A percentile compares a stretch with the other conserved stretches of the same genome.
Evolutionary conservation across 495 filamentous ascomycete genomes (phyloP).

Genomic region (Evernia prunastri): DNA sequence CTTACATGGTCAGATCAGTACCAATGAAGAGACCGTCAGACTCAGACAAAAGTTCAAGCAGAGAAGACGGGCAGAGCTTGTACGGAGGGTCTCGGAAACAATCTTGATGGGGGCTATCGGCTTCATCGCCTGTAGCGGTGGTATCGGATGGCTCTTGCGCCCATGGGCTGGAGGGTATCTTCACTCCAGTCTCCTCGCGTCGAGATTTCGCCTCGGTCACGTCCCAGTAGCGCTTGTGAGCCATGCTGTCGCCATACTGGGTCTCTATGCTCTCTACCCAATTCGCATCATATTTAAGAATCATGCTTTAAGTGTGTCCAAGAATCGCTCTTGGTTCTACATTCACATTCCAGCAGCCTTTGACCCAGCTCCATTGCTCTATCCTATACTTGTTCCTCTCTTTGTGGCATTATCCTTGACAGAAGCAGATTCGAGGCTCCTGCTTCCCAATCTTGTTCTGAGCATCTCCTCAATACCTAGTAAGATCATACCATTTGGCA

Average conservation of each 20-base stretch:
- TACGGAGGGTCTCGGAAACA: slow-evolving; percentile 42
- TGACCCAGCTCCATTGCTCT: slow-evolving; percentile 86
- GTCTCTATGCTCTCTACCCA: slow-evolving; percentile 45
- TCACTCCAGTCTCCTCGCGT: neutral
- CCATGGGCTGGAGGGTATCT: neutral
- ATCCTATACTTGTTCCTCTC: slow-evolving; percentile 70
- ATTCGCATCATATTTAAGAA: slow-evolving; percentile 29
- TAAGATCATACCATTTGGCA: slow-evolving; percentile 58
- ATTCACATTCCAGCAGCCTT: slow-evolving; percentile 63
- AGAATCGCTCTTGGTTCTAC: slow-evolving; percentile 17
- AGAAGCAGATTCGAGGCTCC: slow-evolving; percentile 43
- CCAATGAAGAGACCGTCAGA: slow-evolving; percentile 24
- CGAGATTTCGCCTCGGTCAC: neutral
- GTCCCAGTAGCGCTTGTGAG: slow-evolving; percentile 41
- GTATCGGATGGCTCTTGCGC: slow-evolving; percentile 6
- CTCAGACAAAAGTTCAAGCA: slow-evolving; percentile 31
- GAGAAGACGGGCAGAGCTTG: slow-evolving; percentile 38
- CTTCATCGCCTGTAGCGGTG: slow-evolving; percentile 13
- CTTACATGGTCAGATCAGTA: slow-evolving; percentile 14
- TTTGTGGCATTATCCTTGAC: slow-evolving; percentile 73
- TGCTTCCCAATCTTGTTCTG: slow-evolving; percentile 76
- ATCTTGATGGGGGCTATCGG: slow-evolving; percentile 33
- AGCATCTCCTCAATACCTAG: slow-evolving; percentile 71
- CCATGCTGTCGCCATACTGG: slow-evolving; percentile 36
- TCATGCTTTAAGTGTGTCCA: slow-evolving; percentile 8